Percentiles rank a stretch among this genome's conserved stretches.
These are phyloP conservation scores for Symbiodinium pilosum DNA, from an alignment of 73 alveolate species.

Conservation along the genomic window DNA sequence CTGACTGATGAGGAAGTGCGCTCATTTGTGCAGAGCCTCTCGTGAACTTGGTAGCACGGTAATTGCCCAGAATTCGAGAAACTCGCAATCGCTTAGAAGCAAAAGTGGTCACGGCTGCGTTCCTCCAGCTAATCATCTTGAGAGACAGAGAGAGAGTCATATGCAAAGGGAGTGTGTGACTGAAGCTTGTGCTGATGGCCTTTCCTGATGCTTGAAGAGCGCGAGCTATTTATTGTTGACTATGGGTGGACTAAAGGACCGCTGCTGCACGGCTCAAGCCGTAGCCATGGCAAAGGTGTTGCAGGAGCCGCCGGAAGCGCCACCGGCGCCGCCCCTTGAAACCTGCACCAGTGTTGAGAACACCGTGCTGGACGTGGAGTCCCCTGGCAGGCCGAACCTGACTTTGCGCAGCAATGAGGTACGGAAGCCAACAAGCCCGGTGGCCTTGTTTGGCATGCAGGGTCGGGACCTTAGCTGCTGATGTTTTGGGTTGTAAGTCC, in stretches of 20 bases:
- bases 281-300: not conserved
- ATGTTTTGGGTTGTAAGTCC: no score
- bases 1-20: slow-evolving; percentile 35
- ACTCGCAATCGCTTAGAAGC: no score
- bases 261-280: slow-evolving; percentile 18
- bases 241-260: no score
- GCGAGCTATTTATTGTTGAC: not conserved
- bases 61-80: no score
- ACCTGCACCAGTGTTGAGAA: not conserved
- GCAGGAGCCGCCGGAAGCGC: not conserved
- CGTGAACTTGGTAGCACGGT: no score
- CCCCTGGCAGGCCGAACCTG: not conserved
- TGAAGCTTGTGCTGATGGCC: no score
- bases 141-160: no score
- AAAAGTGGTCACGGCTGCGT: no score
- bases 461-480: not conserved
- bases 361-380: not conserved
- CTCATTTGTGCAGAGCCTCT: not conserved
- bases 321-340: no score
- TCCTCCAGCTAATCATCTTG: no score
- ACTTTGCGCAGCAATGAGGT: not conserved
- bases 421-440: not conserved
- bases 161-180: no score
- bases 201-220: not conserved
- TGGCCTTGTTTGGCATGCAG: not conserved